Conservation (phyloP, 2,329 filamentous ascomycete genomes). For the Pezicula neosporulosa region DNA sequence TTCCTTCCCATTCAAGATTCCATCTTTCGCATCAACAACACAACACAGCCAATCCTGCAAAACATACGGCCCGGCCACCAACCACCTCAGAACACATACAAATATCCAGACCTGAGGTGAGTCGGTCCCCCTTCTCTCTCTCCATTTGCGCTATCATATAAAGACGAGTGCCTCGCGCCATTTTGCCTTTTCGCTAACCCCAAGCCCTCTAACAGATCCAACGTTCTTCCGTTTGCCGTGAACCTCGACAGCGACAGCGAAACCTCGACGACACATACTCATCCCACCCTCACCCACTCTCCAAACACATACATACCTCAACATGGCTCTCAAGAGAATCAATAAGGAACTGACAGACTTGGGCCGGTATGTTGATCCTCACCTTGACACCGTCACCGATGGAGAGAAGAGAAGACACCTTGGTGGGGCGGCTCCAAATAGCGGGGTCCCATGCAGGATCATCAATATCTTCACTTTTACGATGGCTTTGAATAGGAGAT, state of each 20-base stretch:
- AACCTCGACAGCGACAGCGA: conserved; percentile 20
- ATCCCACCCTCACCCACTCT: conserved; percentile 31
- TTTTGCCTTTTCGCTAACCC: neutral
- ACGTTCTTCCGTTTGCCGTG: conserved; percentile 21
- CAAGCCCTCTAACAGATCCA: conserved; percentile 1
- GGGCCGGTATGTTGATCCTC: conserved; percentile 65
- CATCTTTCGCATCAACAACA: neutral
- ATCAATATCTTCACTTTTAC: conserved; percentile 27
- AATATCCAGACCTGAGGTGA: no score
- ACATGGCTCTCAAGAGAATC: conserved; percentile 88
- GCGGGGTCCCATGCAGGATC: conserved; percentile 27
- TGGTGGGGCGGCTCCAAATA: conserved; percentile 24
- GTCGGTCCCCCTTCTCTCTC: no score
- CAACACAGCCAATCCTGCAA: no score
- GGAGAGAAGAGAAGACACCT: conserved; percentile 4
- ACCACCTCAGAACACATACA: no score
- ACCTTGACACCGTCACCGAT: conserved; percentile 14
- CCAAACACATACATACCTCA: conserved; percentile 20
- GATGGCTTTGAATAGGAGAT: conserved; percentile 5
- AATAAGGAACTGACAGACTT: conserved; percentile 92
- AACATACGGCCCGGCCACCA: no score
- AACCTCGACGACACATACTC: conserved; percentile 17
- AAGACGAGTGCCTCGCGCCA: neutral
- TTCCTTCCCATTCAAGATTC: neutral
- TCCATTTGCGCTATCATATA: neutral